Evolutionary conservation across 1,284 basidiomycete species (phyloP), one percentile per base, ranked within the genome.

Genomic region (Trichosporon sp.): DNA sequence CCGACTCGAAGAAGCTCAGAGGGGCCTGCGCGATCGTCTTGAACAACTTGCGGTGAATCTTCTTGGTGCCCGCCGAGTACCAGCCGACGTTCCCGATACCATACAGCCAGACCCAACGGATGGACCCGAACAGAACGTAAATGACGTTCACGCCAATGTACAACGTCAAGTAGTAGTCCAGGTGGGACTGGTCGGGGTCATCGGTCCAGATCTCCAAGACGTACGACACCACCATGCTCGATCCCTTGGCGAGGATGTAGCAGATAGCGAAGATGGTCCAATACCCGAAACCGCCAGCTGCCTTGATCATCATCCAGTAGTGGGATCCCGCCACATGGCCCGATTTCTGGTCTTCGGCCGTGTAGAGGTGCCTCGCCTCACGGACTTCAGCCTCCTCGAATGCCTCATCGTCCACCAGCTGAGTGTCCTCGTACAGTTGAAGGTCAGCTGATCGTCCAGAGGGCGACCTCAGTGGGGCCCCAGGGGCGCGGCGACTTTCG

Each of bases 1-100:
- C 94, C 0, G 90, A 91, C 76, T 95, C 93, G 78, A 93, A 94
- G 84, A 92, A 93, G 2, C 89, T 87, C 63, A 91, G 85, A 0
- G 92, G 91, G 0, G 91, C 91, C 10, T 86, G 84, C 26, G 92
- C 81, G 8, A 93, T 88, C 21, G 86, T 86, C 37, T 76, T 82
- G 65, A 90, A 84, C 11, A 89, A 88, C 63, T 83, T 82, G 75
- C 85, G 87, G 83, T 91, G 92, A 56, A 93, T 84, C 21, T 81
- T 86, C 73, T 89, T 89, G 0, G 90, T 90, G 5, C 86, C 84
- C 35, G 91, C 83, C 67, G 86, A 86, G 73, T 88, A 85, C 73
- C 90, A 83, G 32, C 91, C 91, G 69, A 72, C 72, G 67, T 77
- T 77, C 6, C 76, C 74, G 3, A 83, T 54, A 7, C 82, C 81